These are phyloP conservation scores for Antrodiella citrinella DNA, from an alignment of 768 basidiomycete genomes.

Conservation along the genomic window DNA sequence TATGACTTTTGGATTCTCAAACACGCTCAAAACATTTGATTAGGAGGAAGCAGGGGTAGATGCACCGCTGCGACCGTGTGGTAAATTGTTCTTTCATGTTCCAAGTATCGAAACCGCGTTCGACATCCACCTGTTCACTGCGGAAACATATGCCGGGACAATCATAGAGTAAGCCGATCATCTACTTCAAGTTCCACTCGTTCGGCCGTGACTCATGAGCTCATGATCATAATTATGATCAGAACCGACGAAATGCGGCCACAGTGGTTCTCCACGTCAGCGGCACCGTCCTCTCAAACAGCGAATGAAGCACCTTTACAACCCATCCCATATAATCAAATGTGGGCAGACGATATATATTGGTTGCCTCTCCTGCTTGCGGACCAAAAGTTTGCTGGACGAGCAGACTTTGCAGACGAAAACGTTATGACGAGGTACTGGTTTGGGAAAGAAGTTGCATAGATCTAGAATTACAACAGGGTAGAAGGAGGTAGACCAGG, in stretches of 20 bases:
- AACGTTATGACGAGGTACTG: constrained; percentile 26
- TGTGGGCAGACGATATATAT: constrained; percentile 56
- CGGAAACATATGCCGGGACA: constrained; percentile 48
- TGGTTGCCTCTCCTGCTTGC: constrained; percentile 62
- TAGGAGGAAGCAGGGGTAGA: constrained; percentile 82
- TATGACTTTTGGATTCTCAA: not conserved
- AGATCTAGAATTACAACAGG: not conserved
- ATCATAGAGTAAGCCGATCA: constrained; percentile 56
- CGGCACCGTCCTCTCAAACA: constrained; percentile 5
- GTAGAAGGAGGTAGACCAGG: not conserved
- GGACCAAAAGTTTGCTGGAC: constrained; percentile 35
- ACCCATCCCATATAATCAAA: constrained; percentile 51
- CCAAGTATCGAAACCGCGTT: constrained; percentile 51
- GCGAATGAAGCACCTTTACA: constrained; percentile 19
- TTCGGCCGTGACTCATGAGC: not conserved
- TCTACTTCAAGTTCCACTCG: no score
- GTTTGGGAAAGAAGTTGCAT: constrained; percentile 19
- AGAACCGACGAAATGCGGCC: constrained; percentile 89
- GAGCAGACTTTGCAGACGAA: constrained; percentile 33
- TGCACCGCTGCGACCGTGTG: constrained; percentile 54
- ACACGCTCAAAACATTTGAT: not conserved
- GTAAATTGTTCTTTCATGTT: constrained; percentile 56
- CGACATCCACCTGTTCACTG: constrained; percentile 66
- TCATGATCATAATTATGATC: no score
- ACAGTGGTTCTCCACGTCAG: constrained; percentile 55